A percentile compares a stretch with the other conserved stretches of the same genome.
Evolutionary conservation across 805 yeast species (phyloP).

Genomic region (Metschnikowia gruessii): DNA sequence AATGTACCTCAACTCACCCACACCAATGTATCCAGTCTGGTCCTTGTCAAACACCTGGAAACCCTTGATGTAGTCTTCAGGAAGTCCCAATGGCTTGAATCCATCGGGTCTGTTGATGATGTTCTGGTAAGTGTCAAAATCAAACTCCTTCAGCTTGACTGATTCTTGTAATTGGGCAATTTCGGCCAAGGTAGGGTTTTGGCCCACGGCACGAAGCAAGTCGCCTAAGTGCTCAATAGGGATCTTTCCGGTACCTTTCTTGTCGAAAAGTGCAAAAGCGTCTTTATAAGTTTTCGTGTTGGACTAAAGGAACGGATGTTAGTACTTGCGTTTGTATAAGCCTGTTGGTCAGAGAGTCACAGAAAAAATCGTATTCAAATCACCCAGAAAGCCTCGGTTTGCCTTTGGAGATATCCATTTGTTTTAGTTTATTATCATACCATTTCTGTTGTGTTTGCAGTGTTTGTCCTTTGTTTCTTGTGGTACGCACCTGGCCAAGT

Average conservation of each 20-base stretch:
- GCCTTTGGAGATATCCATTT: no score
- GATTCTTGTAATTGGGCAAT: slow-evolving; percentile 49
- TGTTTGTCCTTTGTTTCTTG: no score
- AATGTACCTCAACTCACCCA: slow-evolving; percentile 94
- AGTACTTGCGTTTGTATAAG: slow-evolving; percentile 14
- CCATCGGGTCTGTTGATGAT: slow-evolving; percentile 85
- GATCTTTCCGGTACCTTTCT: slow-evolving; percentile 91
- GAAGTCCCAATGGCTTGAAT: slow-evolving; percentile 81
- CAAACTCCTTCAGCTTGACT: slow-evolving; percentile 50
- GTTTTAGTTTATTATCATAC: no score
- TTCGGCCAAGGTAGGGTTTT: slow-evolving; percentile 94
- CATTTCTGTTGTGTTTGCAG: no score
- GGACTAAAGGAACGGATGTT: slow-evolving; percentile 11
- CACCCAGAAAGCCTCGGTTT: no score
- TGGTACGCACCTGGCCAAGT: background rate
- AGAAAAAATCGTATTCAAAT: no score
- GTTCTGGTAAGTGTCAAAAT: slow-evolving; percentile 72
- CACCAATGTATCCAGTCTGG: slow-evolving; percentile 91
- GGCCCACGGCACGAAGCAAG: slow-evolving; percentile 93
- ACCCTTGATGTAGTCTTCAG: slow-evolving; percentile 83
- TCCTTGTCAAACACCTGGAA: slow-evolving; percentile 98
- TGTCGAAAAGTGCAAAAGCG: slow-evolving; percentile 95
- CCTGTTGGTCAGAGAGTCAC: no score
- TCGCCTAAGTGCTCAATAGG: slow-evolving; percentile 86
- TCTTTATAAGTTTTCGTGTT: slow-evolving; percentile 63